phyloP scores from a whole-genome alignment of 352 stramenopile genomes.

The Aphanomyces astaci region DNA sequence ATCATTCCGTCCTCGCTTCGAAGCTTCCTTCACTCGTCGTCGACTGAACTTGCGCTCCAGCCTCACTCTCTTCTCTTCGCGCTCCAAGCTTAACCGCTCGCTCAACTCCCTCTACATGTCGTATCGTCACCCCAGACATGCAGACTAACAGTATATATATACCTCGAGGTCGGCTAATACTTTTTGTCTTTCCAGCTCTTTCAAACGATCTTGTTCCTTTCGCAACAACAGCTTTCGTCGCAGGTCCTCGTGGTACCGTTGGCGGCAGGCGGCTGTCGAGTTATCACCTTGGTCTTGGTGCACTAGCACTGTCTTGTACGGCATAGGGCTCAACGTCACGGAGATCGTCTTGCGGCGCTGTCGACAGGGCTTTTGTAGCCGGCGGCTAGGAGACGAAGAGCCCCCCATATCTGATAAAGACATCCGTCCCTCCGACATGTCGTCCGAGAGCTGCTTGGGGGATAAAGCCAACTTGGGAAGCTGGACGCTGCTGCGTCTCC shows the following conservation, averaged over 20 bases:
- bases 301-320: not conserved
- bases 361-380: slow-evolving; percentile 29
- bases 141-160: not conserved
- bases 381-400: too few relatives aligned
- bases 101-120: slow-evolving; percentile 37
- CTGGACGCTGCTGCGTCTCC: not conserved
- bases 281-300: slow-evolving; percentile 16
- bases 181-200: slow-evolving; percentile 33
- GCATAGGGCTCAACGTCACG: slow-evolving; percentile 34
- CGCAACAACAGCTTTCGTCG: slow-evolving; percentile 38
- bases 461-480: not conserved
- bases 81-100: slow-evolving; percentile 59
- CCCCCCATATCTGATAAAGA: too few relatives aligned
- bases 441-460: too few relatives aligned
- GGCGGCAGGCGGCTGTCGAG: slow-evolving; percentile 1
- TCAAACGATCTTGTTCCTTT: slow-evolving; percentile 33
- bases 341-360: slow-evolving; percentile 39
- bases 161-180: slow-evolving; percentile 25
- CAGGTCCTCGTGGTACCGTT: slow-evolving; percentile 38
- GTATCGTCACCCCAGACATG: not conserved
- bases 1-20: not conserved
- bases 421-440: too few relatives aligned
- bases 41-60: slow-evolving; percentile 48
- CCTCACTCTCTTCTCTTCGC: slow-evolving; percentile 52
- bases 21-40: slow-evolving; percentile 15